Evolutionary conservation across 129 eudicot species (phyloP).

Genomic region (Chrysanthemum seticuspe): DNA sequence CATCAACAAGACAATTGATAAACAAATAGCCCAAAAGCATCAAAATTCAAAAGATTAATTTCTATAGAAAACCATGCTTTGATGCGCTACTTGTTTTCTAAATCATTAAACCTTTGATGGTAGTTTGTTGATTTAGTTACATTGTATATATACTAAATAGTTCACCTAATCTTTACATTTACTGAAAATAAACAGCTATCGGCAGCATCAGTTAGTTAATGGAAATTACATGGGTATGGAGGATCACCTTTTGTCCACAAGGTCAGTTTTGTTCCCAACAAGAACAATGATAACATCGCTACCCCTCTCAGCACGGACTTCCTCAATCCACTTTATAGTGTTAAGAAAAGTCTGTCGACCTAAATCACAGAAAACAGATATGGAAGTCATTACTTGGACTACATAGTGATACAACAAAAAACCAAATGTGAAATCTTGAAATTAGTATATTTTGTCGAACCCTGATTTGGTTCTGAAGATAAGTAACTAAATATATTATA

Average conservation of each 20-base stretch:
- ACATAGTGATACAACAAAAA: no score
- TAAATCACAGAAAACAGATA: slow-evolving; percentile 27
- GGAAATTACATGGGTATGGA: slow-evolving; percentile 6
- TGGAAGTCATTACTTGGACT: slow-evolving; percentile 12
- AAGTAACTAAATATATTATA: no score
- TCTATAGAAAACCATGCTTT: no score
- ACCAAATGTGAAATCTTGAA: no score
- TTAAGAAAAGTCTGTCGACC: slow-evolving; percentile 56
- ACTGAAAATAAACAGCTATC: not conserved
- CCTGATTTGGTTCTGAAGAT: not conserved
- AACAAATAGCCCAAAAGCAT: slow-evolving; percentile 4
- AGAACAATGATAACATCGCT: slow-evolving; percentile 58
- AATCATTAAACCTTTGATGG: not conserved
- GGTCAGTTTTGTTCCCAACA: slow-evolving; percentile 62
- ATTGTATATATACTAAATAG: not conserved
- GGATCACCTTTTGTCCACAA: slow-evolving; percentile 56
- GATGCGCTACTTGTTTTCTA: no score
- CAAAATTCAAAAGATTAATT: not conserved
- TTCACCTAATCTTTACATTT: not conserved
- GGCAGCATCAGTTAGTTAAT: not conserved
- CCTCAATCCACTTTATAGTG: slow-evolving; percentile 59
- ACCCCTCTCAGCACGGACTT: slow-evolving; percentile 60
- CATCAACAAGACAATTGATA: not conserved
- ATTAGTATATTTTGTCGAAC: no score
- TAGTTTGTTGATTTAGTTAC: not conserved